Percentiles rank a stretch among this genome's conserved stretches.
These are phyloP conservation scores for Neofusicoccum umdonicola DNA, from an alignment of 2,329 filamentous ascomycete species.

Conservation along the genomic window DNA sequence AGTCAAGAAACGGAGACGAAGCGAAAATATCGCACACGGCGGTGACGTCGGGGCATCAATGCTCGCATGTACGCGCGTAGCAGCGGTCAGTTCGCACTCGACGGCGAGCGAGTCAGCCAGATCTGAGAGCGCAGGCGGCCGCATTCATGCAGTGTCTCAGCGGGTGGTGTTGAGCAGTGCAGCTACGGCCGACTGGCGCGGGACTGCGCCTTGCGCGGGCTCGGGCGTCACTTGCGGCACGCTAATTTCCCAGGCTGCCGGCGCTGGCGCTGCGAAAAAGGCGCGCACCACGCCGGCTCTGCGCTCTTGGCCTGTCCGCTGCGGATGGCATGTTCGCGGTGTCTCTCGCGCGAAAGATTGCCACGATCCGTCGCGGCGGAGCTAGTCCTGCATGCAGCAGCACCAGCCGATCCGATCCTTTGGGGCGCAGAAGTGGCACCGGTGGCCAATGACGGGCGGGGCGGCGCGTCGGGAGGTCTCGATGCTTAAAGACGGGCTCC, in stretches of 20 bases:
- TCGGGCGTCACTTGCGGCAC: background rate
- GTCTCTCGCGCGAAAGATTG: background rate
- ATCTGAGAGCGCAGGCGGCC: background rate
- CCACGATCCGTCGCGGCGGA: background rate
- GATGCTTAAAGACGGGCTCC: background rate
- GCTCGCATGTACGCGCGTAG: background rate
- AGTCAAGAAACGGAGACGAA: background rate
- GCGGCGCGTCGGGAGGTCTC: background rate
- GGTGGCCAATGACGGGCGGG: background rate
- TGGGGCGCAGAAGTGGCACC: too few species aligned
- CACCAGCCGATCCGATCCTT: background rate
- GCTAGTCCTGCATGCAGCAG: background rate
- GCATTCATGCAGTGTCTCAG: background rate
- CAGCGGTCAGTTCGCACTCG: background rate
- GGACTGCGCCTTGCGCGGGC: too few species aligned
- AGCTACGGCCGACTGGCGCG: background rate
- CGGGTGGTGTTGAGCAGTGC: background rate
- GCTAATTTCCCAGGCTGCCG: background rate
- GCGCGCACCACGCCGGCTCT: background rate
- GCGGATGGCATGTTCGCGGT: background rate
- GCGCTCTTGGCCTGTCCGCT: background rate
- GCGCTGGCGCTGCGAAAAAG: background rate
- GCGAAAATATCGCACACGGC: background rate
- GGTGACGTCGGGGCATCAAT: background rate
- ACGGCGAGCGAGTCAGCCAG: background rate